Evolutionary conservation across 306 rosid species (phyloP).

Genomic region (Myrica gale): DNA sequence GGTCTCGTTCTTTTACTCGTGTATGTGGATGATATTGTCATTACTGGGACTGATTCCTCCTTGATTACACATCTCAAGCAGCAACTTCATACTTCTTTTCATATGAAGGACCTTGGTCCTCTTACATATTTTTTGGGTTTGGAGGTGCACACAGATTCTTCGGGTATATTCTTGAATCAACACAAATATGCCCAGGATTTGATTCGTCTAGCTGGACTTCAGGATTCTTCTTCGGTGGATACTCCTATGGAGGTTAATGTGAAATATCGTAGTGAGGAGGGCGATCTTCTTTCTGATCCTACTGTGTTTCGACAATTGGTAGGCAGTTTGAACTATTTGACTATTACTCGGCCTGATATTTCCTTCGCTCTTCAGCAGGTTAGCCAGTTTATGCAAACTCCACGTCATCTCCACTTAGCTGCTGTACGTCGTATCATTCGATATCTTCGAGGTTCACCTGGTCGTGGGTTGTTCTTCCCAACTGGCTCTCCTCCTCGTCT

Average conservation of each 20-base stretch:
- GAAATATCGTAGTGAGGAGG: not conserved
- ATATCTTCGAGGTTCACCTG: not conserved
- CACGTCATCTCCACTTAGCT: not conserved
- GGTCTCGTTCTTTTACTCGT: not conserved
- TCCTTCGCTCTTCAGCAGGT: constrained; percentile 1
- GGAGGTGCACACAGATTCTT: not conserved
- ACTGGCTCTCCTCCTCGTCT: not conserved
- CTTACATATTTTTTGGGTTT: not conserved
- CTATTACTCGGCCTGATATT: constrained; percentile 6
- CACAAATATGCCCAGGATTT: constrained; percentile 3
- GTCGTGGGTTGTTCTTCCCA: not conserved
- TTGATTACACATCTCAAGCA: not conserved
- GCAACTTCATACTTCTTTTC: not conserved
- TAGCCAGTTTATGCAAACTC: constrained; percentile 10
- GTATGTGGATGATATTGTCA: constrained; percentile 9
- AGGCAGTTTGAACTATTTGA: constrained; percentile 10
- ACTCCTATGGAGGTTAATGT: not conserved
- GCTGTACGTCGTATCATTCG: not conserved
- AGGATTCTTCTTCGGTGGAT: not conserved
- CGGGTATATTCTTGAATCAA: not conserved
- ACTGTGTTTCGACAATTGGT: not conserved
- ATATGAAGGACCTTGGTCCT: constrained; percentile 8
- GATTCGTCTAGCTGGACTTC: not conserved
- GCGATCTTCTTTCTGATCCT: not conserved
- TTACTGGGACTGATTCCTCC: not conserved